phyloP scores from a whole-genome alignment of 2,329 filamentous ascomycete genomes.

The Rhexocercosporidium sp. region DNA sequence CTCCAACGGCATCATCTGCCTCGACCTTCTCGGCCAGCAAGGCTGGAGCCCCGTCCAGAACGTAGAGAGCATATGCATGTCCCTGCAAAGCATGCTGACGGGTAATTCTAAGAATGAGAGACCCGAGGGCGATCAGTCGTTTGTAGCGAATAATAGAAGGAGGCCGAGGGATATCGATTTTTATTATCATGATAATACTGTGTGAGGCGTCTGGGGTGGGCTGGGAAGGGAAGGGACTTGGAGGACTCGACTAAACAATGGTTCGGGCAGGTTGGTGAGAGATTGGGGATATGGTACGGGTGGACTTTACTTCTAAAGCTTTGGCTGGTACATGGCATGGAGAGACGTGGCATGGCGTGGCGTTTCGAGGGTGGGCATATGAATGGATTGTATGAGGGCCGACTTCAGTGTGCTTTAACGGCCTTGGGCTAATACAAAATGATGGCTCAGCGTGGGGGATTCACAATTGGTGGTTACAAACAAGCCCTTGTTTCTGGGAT shows the following conservation, averaged over 20 bases:
- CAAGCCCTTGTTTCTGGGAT: neutral
- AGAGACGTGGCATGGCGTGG: neutral
- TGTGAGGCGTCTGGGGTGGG: slow-evolving; percentile 44
- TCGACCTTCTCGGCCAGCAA: slow-evolving; percentile 84
- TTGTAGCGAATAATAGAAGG: slow-evolving; percentile 79
- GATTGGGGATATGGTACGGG: neutral
- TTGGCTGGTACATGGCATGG: neutral
- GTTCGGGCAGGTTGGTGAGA: neutral
- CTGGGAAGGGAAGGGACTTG: neutral
- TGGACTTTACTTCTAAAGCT: neutral
- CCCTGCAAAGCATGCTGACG: slow-evolving; percentile 96
- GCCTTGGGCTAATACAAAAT: neutral
- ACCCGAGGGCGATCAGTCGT: slow-evolving; percentile 87
- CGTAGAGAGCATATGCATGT: slow-evolving; percentile 96
- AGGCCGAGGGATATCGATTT: slow-evolving; percentile 91
- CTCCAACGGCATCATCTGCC: slow-evolving; percentile 95
- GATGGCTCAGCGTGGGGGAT: no score
- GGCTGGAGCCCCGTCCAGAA: slow-evolving; percentile 98
- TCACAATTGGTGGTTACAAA: neutral
- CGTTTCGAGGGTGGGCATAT: neutral
- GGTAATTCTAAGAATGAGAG: slow-evolving; percentile 92
- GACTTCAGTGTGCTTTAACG: neutral
- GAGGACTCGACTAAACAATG: neutral
- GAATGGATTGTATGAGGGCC: neutral
- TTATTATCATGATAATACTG: slow-evolving; percentile 88